Conservation (phyloP, 192 early-diverging fungal species). For the Coemansia sp. region DNA sequence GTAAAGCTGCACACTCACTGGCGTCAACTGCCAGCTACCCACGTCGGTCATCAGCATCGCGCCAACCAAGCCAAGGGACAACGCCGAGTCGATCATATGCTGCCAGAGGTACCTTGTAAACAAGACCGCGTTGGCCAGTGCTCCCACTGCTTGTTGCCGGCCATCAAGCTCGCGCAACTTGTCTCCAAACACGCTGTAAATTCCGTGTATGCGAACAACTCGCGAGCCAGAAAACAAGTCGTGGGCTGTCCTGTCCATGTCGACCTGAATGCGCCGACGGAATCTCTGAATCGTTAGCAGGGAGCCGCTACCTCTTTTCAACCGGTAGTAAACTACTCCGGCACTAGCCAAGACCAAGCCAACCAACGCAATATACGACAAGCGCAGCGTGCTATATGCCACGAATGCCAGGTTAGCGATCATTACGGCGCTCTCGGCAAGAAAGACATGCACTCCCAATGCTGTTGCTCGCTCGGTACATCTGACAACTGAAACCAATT, state of each 20-base stretch:
- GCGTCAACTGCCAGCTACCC: background rate
- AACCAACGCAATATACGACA: slow-evolving; percentile 14
- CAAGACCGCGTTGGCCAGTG: slow-evolving; percentile 14
- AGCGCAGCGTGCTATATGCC: slow-evolving; percentile 13
- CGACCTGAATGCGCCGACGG: background rate
- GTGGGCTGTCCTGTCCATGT: background rate
- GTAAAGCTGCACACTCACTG: slow-evolving; percentile 21
- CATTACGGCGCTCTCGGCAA: background rate
- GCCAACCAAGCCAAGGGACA: slow-evolving; percentile 14
- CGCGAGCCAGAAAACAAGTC: slow-evolving; percentile 29
- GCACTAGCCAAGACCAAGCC: background rate
- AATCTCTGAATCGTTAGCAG: slow-evolving; percentile 7
- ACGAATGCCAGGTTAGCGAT: slow-evolving; percentile 6
- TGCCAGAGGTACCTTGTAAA: background rate
- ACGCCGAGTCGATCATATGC: slow-evolving; percentile 4
- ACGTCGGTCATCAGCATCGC: slow-evolving; percentile 4
- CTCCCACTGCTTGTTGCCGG: slow-evolving; percentile 6
- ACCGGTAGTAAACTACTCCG: background rate
- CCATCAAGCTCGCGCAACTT: slow-evolving; percentile 4
- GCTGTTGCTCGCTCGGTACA: slow-evolving; percentile 19
- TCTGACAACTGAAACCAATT: slow-evolving; percentile 6
- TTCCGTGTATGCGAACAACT: slow-evolving; percentile 24
- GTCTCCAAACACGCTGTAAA: slow-evolving; percentile 6
- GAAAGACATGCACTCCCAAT: slow-evolving; percentile 20
- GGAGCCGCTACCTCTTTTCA: background rate